phyloP scores from a whole-genome alignment of 495 filamentous ascomycete species.

The Hypoxylon perforatum region DNA sequence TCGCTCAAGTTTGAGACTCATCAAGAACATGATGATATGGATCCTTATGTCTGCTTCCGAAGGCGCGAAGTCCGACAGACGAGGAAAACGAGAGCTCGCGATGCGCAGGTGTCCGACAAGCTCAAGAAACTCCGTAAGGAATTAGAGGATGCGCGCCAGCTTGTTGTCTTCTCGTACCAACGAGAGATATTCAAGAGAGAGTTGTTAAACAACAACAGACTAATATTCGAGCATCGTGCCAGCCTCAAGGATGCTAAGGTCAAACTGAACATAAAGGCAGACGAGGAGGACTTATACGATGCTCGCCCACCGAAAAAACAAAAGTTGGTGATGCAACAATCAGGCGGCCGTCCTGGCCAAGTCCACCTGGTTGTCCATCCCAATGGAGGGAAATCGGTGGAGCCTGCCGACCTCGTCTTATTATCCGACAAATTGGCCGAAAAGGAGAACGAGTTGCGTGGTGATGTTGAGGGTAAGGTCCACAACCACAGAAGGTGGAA shows the following conservation, averaged over 20 bases:
- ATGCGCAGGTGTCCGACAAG: conserved; percentile 94
- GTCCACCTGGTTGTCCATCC: conserved; percentile 76
- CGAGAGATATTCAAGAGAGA: conserved; percentile 83
- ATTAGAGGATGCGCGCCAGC: conserved; percentile 85
- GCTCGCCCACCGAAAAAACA: conserved; percentile 87
- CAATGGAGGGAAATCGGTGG: conserved; percentile 70
- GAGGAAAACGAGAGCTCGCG: conserved; percentile 91
- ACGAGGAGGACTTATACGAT: conserved; percentile 95
- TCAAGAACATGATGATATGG: conserved; percentile 91
- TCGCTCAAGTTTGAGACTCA: conserved; percentile 92
- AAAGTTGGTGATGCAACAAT: conserved; percentile 46
- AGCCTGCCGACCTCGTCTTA: conserved; percentile 76
- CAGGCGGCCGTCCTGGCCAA: conserved; percentile 54
- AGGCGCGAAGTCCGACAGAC: conserved; percentile 94
- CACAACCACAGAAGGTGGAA: conserved; percentile 89
- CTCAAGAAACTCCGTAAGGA: conserved; percentile 91
- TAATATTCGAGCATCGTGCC: conserved; percentile 82
- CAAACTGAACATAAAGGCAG: conserved; percentile 86
- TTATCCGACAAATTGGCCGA: conserved; percentile 81
- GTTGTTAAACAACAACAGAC: conserved; percentile 75
- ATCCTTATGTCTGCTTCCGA: conserved; percentile 98
- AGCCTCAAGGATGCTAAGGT: conserved; percentile 87
- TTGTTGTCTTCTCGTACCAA: conserved; percentile 78
- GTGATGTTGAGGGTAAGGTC: conserved; percentile 82
- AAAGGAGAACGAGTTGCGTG: conserved; percentile 80